Evolutionary conservation across 169 alveolate species (phyloP), one percentile per base, ranked within the genome.

Genomic region (Plasmodium gallinaceum): DNA sequence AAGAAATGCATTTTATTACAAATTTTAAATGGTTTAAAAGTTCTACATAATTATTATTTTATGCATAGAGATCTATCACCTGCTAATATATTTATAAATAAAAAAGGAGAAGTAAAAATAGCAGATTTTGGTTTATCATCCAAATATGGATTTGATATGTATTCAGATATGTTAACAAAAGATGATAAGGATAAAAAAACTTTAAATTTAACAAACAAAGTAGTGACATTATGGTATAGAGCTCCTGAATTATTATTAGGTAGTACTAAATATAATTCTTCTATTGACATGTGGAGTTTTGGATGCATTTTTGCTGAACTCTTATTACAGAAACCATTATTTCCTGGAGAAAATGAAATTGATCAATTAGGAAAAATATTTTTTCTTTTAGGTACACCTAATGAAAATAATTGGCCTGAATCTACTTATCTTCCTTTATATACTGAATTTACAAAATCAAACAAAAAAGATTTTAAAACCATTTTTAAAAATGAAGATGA

Each of bases 201-300:
- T 85, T 95, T 93, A 37, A 96, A 92, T 83, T 83, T 96, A 90
- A 97, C 98, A 20, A 94, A 93, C 26, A 90, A 92, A 46, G 98
- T 97, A 2, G 97, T 97, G 16, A 97, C 99, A 14, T 95, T 97
- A 71, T 98, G 99, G 99, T 98, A 98, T 88, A 72, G 99, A 73
- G 96, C 99, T 2, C 99, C 99, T 0, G 99, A 98, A 94, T 97
- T 97, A 32, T 95, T 98, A 66, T 93, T 95, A 80, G 98, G 98
- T 18, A 97, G 99, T 20, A 95, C 94, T 22, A 61, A 94, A 54
- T 98, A 98, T 78, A 96, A 96, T 24, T 93, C 94, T 64, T 96
- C 98, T 0, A 97, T 97, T 65, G 99, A 98, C 89, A 94, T 97
- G 88, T 98, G 99, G 99, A 93, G 97, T 51, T 96, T 94, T 7